These are phyloP conservation scores for Macrocybe gigantea DNA, from an alignment of 768 basidiomycete genomes.

Conservation along the genomic window DNA sequence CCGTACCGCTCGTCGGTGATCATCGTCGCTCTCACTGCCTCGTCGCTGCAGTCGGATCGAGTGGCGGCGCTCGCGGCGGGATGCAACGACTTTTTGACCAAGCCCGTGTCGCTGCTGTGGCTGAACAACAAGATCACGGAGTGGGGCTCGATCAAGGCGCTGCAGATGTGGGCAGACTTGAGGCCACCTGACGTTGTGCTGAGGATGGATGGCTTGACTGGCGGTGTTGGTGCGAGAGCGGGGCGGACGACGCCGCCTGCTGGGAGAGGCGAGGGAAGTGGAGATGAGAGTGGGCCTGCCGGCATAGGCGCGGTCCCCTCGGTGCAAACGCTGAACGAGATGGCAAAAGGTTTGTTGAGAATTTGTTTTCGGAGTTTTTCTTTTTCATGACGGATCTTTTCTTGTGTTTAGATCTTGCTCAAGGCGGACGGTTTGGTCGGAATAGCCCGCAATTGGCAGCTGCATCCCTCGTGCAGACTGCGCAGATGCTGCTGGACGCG, in stretches of 20 bases:
- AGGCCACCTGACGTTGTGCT: conserved; percentile 43
- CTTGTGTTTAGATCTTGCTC: too few relatives aligned
- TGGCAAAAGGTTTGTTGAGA: not conserved
- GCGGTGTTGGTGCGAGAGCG: not conserved
- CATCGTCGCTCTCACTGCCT: conserved; percentile 98
- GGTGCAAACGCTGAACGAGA: not conserved
- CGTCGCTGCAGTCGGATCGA: conserved; percentile 90
- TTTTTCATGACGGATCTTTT: too few relatives aligned
- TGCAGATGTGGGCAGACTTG: conserved; percentile 89
- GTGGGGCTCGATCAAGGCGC: conserved; percentile 96
- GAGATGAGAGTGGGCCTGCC: not conserved
- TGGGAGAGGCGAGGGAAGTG: not conserved
- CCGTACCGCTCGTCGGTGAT: conserved; percentile 93
- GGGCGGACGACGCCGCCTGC: not conserved
- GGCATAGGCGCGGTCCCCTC: not conserved
- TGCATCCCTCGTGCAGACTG: too few relatives aligned
- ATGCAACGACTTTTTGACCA: conserved; percentile 98
- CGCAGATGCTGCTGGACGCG: too few relatives aligned
- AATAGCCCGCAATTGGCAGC: too few relatives aligned
- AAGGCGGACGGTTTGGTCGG: too few relatives aligned
- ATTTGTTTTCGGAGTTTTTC: not conserved
- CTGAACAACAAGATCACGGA: conserved; percentile 97
- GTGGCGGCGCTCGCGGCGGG: conserved; percentile 97
- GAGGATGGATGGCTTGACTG: conserved; percentile 29
- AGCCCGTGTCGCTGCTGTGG: conserved; percentile 94